Evolutionary conservation across 257 asterid genomes (phyloP).

Genomic region (Fraxinus anomala): DNA sequence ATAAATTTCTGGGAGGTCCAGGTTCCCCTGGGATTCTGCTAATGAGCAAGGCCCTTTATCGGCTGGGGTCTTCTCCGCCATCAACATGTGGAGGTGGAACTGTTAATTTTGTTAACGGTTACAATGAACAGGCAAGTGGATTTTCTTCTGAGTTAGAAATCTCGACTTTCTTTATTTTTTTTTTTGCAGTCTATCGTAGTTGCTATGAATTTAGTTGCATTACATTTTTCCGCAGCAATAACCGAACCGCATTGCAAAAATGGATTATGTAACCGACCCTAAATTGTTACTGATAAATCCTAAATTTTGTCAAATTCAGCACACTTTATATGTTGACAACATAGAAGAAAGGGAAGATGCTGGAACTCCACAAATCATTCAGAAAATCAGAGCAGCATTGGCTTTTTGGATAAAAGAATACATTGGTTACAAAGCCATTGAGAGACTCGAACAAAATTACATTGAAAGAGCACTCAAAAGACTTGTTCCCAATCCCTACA

Average conservation of each 20-base stretch:
- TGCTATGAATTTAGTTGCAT: not conserved
- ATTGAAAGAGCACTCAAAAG: slow-evolving; percentile 45
- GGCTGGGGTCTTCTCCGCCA: slow-evolving; percentile 56
- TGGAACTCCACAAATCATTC: slow-evolving; percentile 68
- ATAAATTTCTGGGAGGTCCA: slow-evolving; percentile 80
- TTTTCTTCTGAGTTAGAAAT: not conserved
- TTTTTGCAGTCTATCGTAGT: not conserved
- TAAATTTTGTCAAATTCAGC: slow-evolving; percentile 34
- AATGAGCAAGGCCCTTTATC: slow-evolving; percentile 53
- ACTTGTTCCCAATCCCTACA: slow-evolving; percentile 42
- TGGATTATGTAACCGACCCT: no score
- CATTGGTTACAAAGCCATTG: slow-evolving; percentile 47
- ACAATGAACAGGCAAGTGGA: slow-evolving; percentile 43
- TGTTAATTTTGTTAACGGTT: slow-evolving; percentile 53
- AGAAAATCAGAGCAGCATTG: slow-evolving; percentile 62
- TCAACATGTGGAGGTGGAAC: slow-evolving; percentile 82
- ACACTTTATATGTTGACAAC: slow-evolving; percentile 52
- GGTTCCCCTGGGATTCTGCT: slow-evolving; percentile 68
- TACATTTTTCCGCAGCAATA: not conserved
- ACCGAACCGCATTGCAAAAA: not conserved
- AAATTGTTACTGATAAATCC: not conserved
- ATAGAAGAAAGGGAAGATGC: slow-evolving; percentile 82
- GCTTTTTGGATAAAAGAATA: slow-evolving; percentile 68
- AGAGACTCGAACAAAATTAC: slow-evolving; percentile 37
- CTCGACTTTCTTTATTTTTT: not conserved